These are phyloP conservation scores for Suillus subaureus DNA, from an alignment of 768 basidiomycete species.

Conservation along the genomic window DNA sequence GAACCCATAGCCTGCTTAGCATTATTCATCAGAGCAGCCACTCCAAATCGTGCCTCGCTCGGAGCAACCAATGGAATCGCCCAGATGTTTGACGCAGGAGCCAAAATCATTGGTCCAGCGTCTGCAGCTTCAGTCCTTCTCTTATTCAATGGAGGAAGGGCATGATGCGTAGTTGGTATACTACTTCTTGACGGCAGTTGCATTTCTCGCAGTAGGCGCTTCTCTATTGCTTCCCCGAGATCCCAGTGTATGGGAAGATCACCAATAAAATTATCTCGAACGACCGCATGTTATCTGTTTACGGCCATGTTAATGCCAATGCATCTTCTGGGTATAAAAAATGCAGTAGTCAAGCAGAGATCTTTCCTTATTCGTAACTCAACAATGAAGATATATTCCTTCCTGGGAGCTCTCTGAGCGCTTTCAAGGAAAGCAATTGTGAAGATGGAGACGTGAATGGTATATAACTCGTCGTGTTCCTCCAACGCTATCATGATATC, in stretches of 20 bases:
- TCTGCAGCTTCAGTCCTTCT: too few species aligned
- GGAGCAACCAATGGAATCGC: neutral
- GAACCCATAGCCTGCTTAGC: neutral
- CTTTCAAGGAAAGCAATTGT: neutral
- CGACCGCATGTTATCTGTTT: neutral
- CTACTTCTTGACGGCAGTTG: too few species aligned
- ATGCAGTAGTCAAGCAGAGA: neutral
- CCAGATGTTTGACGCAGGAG: neutral
- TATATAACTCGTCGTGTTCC: too few species aligned
- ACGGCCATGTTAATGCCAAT: neutral
- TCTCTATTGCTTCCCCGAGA: neutral
- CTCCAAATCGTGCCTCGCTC: neutral
- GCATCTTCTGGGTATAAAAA: neutral
- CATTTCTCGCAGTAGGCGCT: too few species aligned
- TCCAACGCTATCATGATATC: too few species aligned
- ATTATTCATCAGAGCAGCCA: conserved; percentile 7
- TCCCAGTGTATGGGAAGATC: neutral
- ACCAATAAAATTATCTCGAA: neutral
- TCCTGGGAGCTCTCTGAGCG: neutral
- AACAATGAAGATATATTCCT: neutral
- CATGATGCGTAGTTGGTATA: too few species aligned
- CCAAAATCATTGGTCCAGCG: neutral
- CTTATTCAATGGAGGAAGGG: too few species aligned
- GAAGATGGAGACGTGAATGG: neutral
- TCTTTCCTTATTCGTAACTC: neutral